Evolutionary conservation across 2,329 filamentous ascomycete genomes (phyloP), one percentile per base, ranked within the genome.

Genomic region (Didymella exigua): DNA sequence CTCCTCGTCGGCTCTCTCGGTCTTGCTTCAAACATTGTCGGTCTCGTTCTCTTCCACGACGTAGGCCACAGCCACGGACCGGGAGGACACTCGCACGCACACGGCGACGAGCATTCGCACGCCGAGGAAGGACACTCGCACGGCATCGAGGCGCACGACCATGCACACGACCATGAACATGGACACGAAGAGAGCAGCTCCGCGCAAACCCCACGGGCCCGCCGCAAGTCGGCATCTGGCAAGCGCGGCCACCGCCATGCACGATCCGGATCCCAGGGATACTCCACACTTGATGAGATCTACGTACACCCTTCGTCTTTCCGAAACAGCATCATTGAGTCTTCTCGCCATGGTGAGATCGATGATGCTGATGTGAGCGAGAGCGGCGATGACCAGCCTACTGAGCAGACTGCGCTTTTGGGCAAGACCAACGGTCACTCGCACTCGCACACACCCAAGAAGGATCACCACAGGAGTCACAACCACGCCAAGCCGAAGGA

Each of bases 281-380:
- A 82, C 56, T 78, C 79, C 13, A 81, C 77, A 29, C 84, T 92
- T 50, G 89, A 87, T 23, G 83, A 86, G 49, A 84, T 96, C 63
- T 90, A 88, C 71, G 90, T 96, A 47, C 90, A 97, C 71, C 95
- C 95, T 2, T 89, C 91, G 21, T 93, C 89, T 60, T 92, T 98
- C 80, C 84, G 95, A 62, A 90, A 96, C 73, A 91, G 93, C 51
- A 96, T 99, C 65, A 96, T 98, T 62, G 88, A 88, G 31, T 91
- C 90, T n/a, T 88, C 87, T 56, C 84, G 85, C 45, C 79, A 86
- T 40, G 36, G 36, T n/a, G 54, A 63, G n/a, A 85, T 84, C 33
- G 78, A 81, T 4, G 82, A 80, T 5, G 75, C 79, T 16, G 78
- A 80, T 1, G 82, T 82, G 14, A 81, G 85, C 3, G 83, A 84